A percentile compares a stretch with the other conserved stretches of the same genome.
These are phyloP conservation scores for Rhizophagus prolifer DNA, from an alignment of 192 early-diverging fungal species.

Conservation along the genomic window DNA sequence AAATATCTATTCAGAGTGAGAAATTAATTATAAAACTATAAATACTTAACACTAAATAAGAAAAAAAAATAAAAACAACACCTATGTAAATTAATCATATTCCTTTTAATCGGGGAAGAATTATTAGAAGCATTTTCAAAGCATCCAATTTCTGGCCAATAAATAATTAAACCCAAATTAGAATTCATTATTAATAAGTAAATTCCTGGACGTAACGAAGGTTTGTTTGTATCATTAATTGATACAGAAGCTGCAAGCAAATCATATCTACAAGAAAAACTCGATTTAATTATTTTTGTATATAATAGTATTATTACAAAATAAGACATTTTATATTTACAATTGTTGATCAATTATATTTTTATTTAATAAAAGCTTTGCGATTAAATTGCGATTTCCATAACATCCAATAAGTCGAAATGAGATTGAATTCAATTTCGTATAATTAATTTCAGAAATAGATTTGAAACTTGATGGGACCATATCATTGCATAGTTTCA, in stretches of 20 bases:
- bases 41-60: background rate
- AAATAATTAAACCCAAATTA: constrained; percentile 21
- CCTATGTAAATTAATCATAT: constrained; percentile 33
- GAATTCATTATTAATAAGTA: constrained; percentile 12
- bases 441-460: constrained; percentile 13
- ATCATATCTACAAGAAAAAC: background rate
- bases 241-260: background rate
- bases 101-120: constrained; percentile 13
- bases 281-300: too few relatives aligned
- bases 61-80: background rate
- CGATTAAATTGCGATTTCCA: background rate
- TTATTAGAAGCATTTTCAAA: constrained; percentile 12
- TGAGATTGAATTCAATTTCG: background rate
- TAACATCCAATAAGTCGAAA: constrained; percentile 23
- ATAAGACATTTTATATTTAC: background rate
- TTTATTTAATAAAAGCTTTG: background rate
- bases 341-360: background rate
- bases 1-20: background rate
- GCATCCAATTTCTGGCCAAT: constrained; percentile 25
- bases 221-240: background rate
- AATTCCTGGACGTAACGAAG: background rate
- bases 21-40: background rate
- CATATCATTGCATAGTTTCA: too few relatives aligned
- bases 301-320: background rate
- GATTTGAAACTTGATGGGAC: constrained; percentile 12